Evolutionary conservation across 2,329 filamentous ascomycete genomes (phyloP), one percentile per base, ranked within the genome.

Genomic region (Pseudogymnoascus sp.): DNA sequence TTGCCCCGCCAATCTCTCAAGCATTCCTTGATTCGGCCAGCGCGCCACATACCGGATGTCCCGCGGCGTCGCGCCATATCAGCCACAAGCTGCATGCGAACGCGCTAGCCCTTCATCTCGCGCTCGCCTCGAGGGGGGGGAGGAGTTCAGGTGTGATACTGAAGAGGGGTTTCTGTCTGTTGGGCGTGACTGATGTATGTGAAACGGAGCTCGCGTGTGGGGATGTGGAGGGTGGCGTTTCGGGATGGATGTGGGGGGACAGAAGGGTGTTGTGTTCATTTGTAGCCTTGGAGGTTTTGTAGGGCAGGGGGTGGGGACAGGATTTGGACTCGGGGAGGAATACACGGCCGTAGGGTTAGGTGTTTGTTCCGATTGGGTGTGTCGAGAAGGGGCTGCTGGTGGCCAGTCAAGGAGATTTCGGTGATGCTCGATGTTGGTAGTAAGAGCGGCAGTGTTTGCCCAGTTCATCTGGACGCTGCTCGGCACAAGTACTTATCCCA

Each of bases 101-200:
- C 51, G 11, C 51, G 28, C 51, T 57, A 57, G 25, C 28, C 51
- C 51, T 57, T 57, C 51, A 57, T 57, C 51, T 57, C 51, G 51
- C 51, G 28, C 28, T 34, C 51, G 34, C 51, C 16, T 57, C 28
- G 48, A 16, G 25, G 25, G 34, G 25, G n/a, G 48, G 28, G 3
- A 10, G 14, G 11, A 13, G n/a, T 57, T 19, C 25, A 34, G n/a
- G 51, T 34, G n/a, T 14, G 16, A 34, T 10, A 16, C 8, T 34
- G 6, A 28, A 57, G 51, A 57, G 48, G n/a, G 25, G n/a, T 28
- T 54, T 34, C 8, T 19, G 16, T 34, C 25, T 2, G 48, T 57
- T 57, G 16, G 28, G 51, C 28, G 51, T 19, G 25, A 34, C 51
- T 34, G 28, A 57, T 57, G 51, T 57, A 57, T 57, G 25, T 57